Evolutionary conservation across 306 rosid genomes (phyloP), one percentile per base, ranked within the genome.

Genomic region (Abrus precatorius): DNA sequence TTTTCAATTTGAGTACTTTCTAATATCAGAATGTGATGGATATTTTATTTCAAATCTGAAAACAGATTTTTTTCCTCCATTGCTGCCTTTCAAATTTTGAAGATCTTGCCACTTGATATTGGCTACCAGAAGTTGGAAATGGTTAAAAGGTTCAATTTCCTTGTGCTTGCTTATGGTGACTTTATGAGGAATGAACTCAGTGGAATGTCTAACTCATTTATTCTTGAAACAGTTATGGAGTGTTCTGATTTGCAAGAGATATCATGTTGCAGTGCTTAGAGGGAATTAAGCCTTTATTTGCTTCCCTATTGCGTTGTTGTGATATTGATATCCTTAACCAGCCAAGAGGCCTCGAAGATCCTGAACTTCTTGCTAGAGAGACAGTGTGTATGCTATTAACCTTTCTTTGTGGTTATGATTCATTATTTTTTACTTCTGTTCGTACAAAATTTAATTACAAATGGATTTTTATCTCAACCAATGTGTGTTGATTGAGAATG

Each of bases 361-460:
- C 98, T 5, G 98, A 91, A 83, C 80, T 89, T 74, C 91, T 94
- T 60, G 97, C 98, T 6, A 89, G 97, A 83, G 97, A 91, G 93
- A 94, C 98, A 52, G 97, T 94, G 81, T 94, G 98, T 94, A 94
- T 73, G 97, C 56, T 43, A 36, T 84, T 67, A 32, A 71, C 70
- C 52, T 48, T 84, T 34, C 40, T 67, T 65, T 27, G 36, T 65
- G 68, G 62, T 62, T 69, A 0, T n/a, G 40, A 61, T 64, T 49
- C 49, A 36, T 71, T 34, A 44, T 4, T n/a, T 49, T 6, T 28
- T 36, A 32, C 40, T 28, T 72, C 13, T 70, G 20, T 52, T 33
- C 45, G 43, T 38, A 33, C 2, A 34, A 76, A 56, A 50, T 54
- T 57, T 45, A 29, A 38, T 36, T 55, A 44, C 27, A 9, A 60